A percentile compares a stretch with the other conserved stretches of the same genome.
Evolutionary conservation across 495 filamentous ascomycete species (phyloP).

Genomic region (Beverwykella pulmonaria): DNA sequence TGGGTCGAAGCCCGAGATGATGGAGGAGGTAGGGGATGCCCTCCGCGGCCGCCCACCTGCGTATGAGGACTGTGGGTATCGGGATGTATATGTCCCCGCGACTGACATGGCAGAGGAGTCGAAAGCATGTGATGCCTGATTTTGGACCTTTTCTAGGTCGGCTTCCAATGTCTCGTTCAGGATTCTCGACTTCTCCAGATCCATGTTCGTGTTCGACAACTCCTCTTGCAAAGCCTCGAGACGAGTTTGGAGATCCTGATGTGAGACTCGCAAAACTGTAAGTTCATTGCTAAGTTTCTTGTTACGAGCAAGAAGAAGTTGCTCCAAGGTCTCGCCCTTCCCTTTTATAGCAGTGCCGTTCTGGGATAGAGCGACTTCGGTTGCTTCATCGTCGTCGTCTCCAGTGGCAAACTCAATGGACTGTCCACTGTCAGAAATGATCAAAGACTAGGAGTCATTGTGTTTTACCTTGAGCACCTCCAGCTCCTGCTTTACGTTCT

Average conservation of each 20-base stretch:
- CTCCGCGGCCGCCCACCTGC: constrained; percentile 56
- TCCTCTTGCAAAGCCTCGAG: constrained; percentile 81
- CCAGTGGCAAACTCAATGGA: constrained; percentile 94
- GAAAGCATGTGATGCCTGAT: constrained; percentile 79
- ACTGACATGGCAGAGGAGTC: constrained; percentile 86
- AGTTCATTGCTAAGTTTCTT: constrained; percentile 95
- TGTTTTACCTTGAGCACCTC: constrained; percentile 81
- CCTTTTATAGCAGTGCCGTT: constrained; percentile 58
- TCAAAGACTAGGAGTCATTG: not conserved
- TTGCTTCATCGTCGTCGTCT: constrained; percentile 70
- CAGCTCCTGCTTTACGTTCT: constrained; percentile 91
- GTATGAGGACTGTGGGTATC: constrained; percentile 75
- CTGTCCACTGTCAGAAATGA: constrained; percentile 43
- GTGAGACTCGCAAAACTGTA: constrained; percentile 87
- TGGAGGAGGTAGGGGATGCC: constrained; percentile 91
- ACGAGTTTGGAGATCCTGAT: constrained; percentile 83
- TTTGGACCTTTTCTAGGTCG: constrained; percentile 83
- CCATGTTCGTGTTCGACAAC: constrained; percentile 77
- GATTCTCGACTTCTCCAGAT: constrained; percentile 81
- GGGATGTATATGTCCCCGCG: constrained; percentile 85
- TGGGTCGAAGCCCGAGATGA: constrained; percentile 92
- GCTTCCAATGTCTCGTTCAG: constrained; percentile 89
- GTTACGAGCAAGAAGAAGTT: constrained; percentile 87
- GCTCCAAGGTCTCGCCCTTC: constrained; percentile 83
- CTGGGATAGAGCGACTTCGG: constrained; percentile 30